Conservation (phyloP, 352 stramenopile species). For the Phytophthora melonis region DNA sequence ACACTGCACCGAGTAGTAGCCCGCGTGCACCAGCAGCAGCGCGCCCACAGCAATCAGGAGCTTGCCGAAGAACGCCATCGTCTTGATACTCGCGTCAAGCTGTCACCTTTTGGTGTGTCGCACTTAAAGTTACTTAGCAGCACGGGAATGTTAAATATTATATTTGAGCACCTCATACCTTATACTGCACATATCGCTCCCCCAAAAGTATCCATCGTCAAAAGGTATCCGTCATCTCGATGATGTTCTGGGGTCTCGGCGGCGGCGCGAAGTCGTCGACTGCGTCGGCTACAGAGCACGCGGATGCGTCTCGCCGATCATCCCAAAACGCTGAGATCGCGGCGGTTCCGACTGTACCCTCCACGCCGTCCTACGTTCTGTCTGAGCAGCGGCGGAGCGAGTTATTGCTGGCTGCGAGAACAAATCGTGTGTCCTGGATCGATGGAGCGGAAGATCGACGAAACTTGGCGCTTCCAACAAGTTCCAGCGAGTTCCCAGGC, state of each 20-base stretch:
- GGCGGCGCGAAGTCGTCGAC: slow-evolving; percentile 21
- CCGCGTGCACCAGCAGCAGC: slow-evolving; percentile 75
- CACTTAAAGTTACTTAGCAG: background rate
- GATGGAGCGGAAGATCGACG: slow-evolving; percentile 51
- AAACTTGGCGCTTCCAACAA: background rate
- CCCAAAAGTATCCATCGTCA: background rate
- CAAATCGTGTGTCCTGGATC: slow-evolving; percentile 77
- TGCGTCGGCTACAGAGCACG: slow-evolving; percentile 11
- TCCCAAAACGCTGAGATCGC: slow-evolving; percentile 16
- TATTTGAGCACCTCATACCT: too few relatives aligned
- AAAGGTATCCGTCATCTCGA: slow-evolving; percentile 23
- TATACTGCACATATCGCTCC: too few relatives aligned
- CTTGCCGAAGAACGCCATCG: slow-evolving; percentile 72
- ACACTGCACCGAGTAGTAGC: slow-evolving; percentile 89
- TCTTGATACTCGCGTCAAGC: too few relatives aligned
- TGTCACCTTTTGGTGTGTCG: background rate
- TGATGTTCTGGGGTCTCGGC: slow-evolving; percentile 57
- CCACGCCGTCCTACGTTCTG: slow-evolving; percentile 57
- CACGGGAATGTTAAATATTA: too few relatives aligned
- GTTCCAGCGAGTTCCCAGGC: background rate
- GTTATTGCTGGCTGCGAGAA: slow-evolving; percentile 74
- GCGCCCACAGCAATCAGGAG: slow-evolving; percentile 72
- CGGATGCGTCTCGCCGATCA: background rate
- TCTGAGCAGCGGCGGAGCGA: slow-evolving; percentile 78
- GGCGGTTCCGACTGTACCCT: slow-evolving; percentile 16